Conservation (phyloP, 192 early-diverging fungal species). For the Tieghemiomyces parasiticus region DNA sequence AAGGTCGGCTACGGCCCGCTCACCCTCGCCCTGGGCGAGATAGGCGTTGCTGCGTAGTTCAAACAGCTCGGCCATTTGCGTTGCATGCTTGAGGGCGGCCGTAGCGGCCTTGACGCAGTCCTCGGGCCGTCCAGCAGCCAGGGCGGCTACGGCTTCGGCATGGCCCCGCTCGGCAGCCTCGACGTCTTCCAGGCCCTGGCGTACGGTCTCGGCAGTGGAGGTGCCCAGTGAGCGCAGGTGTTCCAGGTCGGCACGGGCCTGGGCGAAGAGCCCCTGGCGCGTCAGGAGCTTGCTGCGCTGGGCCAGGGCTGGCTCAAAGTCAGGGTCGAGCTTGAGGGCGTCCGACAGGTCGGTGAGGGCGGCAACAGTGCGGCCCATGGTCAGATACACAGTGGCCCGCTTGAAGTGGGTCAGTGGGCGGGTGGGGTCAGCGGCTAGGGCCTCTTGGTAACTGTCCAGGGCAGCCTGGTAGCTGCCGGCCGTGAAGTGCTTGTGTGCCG, state of each 20-base stretch:
- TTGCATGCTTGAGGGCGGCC: slow-evolving; percentile 35
- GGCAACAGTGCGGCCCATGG: slow-evolving; percentile 46
- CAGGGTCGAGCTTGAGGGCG: slow-evolving; percentile 62
- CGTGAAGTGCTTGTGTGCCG: slow-evolving; percentile 24
- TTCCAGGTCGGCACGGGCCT: slow-evolving; percentile 43
- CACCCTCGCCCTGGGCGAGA: slow-evolving; percentile 52
- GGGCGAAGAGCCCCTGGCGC: slow-evolving; percentile 46
- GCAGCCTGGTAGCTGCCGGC: slow-evolving; percentile 22
- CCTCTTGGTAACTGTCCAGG: slow-evolving; percentile 23
- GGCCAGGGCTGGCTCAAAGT: slow-evolving; percentile 61
- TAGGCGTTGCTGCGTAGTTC: slow-evolving; percentile 59
- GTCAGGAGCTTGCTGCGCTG: slow-evolving; percentile 57
- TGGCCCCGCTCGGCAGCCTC: slow-evolving; percentile 26
- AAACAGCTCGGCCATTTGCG: slow-evolving; percentile 37
- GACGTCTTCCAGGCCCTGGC: slow-evolving; percentile 17
- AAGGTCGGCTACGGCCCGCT: slow-evolving; percentile 70
- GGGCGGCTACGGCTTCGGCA: slow-evolving; percentile 22
- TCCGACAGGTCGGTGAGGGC: slow-evolving; percentile 76
- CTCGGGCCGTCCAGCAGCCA: slow-evolving; percentile 27
- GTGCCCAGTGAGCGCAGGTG: slow-evolving; percentile 5
- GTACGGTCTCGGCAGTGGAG: not conserved
- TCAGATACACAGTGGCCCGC: slow-evolving; percentile 69
- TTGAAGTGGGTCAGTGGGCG: slow-evolving; percentile 78
- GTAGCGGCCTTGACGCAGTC: slow-evolving; percentile 35
- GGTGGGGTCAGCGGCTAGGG: slow-evolving; percentile 51